Percentiles rank a stretch among this genome's conserved stretches.
phyloP scores from a whole-genome alignment of 805 yeast genomes.

The Saturnispora sekii region DNA sequence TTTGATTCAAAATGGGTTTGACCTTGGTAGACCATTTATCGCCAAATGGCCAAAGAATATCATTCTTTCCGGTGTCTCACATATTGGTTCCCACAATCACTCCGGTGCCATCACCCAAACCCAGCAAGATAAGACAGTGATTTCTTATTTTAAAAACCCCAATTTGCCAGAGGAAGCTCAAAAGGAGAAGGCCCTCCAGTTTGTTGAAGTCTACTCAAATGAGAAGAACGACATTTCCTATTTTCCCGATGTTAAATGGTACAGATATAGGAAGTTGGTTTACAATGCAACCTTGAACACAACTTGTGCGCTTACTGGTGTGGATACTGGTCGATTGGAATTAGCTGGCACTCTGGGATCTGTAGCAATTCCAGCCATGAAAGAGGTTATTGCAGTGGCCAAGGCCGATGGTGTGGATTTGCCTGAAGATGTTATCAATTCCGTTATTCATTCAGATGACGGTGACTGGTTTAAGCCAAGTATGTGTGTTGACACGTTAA shows the following conservation, averaged over 20 bases:
- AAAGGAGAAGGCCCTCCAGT: conserved; percentile 31
- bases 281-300: conserved; percentile 65
- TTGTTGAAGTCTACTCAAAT: conserved; percentile 37
- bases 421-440: conserved; percentile 38
- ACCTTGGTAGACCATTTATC: conserved; percentile 46
- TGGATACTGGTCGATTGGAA: conserved; percentile 48
- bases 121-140: conserved; percentile 35
- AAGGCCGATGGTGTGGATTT: conserved; percentile 54
- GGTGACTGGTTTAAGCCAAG: conserved; percentile 57
- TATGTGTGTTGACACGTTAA: conserved; percentile 59
- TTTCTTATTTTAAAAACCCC: conserved; percentile 43
- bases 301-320: conserved; percentile 45
- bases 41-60: conserved; percentile 40
- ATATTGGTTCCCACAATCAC: conserved; percentile 42
- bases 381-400: conserved; percentile 57
- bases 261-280: conserved; percentile 58
- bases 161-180: conserved; percentile 25
- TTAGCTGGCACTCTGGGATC: conserved; percentile 34
- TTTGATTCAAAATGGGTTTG: conserved; percentile 59
- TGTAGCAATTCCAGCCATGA: conserved; percentile 52
- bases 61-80: conserved; percentile 53
- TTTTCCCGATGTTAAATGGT: conserved; percentile 37
- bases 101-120: conserved; percentile 42
- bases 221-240: conserved; percentile 32
- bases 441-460: conserved; percentile 48